Evolutionary conservation across 2,329 filamentous ascomycete species (phyloP).

Genomic region (Aspergillus ochraceoroseus): DNA sequence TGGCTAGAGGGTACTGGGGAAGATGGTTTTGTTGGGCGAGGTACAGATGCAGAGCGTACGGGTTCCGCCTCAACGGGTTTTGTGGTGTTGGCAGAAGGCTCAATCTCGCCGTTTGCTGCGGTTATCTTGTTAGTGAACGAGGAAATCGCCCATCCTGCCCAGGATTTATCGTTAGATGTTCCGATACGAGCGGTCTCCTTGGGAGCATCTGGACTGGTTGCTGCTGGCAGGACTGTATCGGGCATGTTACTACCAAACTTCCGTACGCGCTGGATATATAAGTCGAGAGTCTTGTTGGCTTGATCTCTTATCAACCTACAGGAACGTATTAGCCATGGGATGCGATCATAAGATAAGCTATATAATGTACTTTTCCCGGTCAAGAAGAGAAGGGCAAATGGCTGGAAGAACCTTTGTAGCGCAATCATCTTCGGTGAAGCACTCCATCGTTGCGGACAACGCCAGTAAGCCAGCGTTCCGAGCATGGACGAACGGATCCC

Average conservation of each 20-base stretch:
- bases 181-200: conserved; percentile 65
- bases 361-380: conserved; percentile 76
- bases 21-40: conserved; percentile 38
- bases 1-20: conserved; percentile 24
- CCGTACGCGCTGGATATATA: conserved; percentile 75
- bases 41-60: conserved; percentile 47
- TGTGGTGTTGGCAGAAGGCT: conserved; percentile 52
- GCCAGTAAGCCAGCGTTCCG: conserved; percentile 85
- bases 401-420: conserved; percentile 76
- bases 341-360: not conserved
- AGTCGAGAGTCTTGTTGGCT: conserved; percentile 79
- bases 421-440: conserved; percentile 85
- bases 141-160: conserved; percentile 97
- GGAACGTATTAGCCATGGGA: conserved; percentile 2
- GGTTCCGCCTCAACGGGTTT: conserved; percentile 43
- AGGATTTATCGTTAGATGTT: conserved; percentile 67
- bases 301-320: conserved; percentile 73
- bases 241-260: conserved; percentile 74
- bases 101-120: conserved; percentile 78
- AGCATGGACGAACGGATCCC: conserved; percentile 92
- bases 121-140: conserved; percentile 95
- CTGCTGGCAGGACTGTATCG: conserved; percentile 69
- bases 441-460: conserved; percentile 74
- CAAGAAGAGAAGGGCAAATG: conserved; percentile 77
- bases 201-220: conserved; percentile 47